Percentiles rank a stretch among this genome's conserved stretches.
Conservation (phyloP, 2,329 filamentous ascomycete species). For the Botrytis fabae region DNA sequence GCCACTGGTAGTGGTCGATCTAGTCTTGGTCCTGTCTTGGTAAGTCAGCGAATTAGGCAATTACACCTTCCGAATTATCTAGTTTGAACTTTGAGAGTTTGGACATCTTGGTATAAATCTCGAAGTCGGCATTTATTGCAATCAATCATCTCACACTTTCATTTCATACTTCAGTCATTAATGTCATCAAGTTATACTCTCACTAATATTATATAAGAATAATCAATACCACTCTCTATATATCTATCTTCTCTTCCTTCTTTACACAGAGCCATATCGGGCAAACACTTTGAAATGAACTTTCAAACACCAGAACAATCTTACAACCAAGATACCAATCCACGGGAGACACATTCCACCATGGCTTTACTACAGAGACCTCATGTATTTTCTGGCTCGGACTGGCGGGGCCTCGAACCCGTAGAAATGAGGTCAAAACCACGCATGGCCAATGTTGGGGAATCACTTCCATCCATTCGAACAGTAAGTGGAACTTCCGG, state of each 20-base stretch:
- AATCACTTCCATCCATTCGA: conserved; percentile 16
- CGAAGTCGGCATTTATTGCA: background rate
- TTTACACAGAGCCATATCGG: background rate
- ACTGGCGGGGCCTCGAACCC: conserved; percentile 7
- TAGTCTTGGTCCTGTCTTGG: conserved; percentile 2
- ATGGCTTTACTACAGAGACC: conserved; percentile 1
- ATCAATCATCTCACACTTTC: background rate
- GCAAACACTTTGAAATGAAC: conserved; percentile 4
- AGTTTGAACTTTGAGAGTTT: background rate
- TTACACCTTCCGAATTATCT: background rate
- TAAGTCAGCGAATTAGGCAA: background rate
- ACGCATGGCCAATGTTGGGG: background rate
- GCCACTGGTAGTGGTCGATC: background rate
- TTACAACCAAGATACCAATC: background rate
- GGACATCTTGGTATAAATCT: background rate
- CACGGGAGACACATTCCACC: background rate
- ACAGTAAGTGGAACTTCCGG: background rate
- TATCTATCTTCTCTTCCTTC: background rate
- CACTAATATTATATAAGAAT: background rate
- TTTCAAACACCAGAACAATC: conserved; percentile 4
- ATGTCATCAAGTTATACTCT: background rate
- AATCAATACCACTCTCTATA: background rate
- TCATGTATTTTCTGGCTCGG: background rate
- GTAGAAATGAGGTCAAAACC: conserved; percentile 13
- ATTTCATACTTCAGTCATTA: background rate